Base-by-base conservation (phyloP, 306 rosid genomes). In the Prosopis cineraria region DNA sequence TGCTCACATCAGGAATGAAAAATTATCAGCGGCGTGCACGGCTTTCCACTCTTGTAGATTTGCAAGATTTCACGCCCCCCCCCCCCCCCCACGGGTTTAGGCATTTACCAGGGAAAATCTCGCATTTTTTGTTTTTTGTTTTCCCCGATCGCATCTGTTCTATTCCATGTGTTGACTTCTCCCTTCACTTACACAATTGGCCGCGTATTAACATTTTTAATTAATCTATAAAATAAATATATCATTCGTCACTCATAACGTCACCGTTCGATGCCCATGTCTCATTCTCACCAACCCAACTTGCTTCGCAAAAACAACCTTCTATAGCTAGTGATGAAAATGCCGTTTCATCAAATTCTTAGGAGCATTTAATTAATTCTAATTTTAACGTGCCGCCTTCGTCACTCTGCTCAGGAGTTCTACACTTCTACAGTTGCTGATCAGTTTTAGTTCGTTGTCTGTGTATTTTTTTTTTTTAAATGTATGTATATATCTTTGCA, bases 171-270 rank as follows among this genome's bases (percentile, higher is more conserved):
- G n/a, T 6, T 52, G 39, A 17, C 55, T 17, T 19, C 41, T 1
- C 10, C 52, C 43, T 68, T 17, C 68, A n/a, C 68, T 11, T 13
- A 19, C 9, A 53, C 81, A 33, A 53, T 40, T 77, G 68, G 81
- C 75, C 75, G 75, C 81, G 64, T 64, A 75, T 1, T 10, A 4
- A 7, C 27, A 25, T 45, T 44, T 25, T 44, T 27, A 68, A 13
- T 43, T 22, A 40, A 5, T 24, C 24, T 13, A 5, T 5, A 24
- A 20, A 27, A 9, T 40, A 20, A 27, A 9, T 40, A 3, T 5
- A 14, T 13, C 27, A 22, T 55, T 43, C 79, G 71, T 75, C 79
- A 75, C 47, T 31, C 45, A 3, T 62, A 29, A 20, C 71, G 71
- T 60, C 79, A 75, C 13, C 16, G 0, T 17, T 1, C 37, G 5